A percentile compares a stretch with the other conserved stretches of the same genome.
Conservation (phyloP, 1,139 yeast species). For the Yamadazyma atlantica region DNA sequence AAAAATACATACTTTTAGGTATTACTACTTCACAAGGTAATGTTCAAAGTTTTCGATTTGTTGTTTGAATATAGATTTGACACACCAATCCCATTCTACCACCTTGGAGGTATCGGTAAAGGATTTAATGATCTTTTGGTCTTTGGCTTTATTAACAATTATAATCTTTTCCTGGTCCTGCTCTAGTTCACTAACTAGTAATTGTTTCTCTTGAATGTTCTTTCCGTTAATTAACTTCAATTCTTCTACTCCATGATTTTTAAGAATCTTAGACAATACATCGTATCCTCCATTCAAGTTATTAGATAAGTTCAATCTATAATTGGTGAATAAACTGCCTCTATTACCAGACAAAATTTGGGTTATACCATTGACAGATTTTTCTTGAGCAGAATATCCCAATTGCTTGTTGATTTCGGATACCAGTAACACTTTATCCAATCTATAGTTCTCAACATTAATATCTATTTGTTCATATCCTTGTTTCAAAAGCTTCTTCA, state of each 20-base stretch:
- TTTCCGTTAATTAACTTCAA: slow-evolving; percentile 21
- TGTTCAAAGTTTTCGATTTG: slow-evolving; percentile 26
- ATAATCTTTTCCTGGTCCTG: too few species aligned
- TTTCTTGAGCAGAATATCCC: slow-evolving; percentile 21
- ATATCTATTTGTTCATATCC: slow-evolving; percentile 22
- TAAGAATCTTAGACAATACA: slow-evolving; percentile 59
- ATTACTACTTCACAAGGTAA: slow-evolving; percentile 13
- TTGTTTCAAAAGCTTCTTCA: slow-evolving; percentile 28
- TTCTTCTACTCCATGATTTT: slow-evolving; percentile 60
- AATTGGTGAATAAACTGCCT: slow-evolving; percentile 44
- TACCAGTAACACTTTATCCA: slow-evolving; percentile 33
- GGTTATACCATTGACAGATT: slow-evolving; percentile 11
- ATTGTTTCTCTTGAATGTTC: slow-evolving; percentile 6
- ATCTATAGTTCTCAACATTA: slow-evolving; percentile 31
- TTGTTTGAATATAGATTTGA: slow-evolving; percentile 55
- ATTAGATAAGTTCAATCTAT: slow-evolving; percentile 56
- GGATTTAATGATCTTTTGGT: slow-evolving; percentile 39
- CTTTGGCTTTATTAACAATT: slow-evolving; percentile 43
- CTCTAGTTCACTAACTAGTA: slow-evolving; percentile 14
- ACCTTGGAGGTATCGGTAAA: slow-evolving; percentile 38
- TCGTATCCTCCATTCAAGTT: slow-evolving; percentile 69
- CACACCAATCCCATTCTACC: slow-evolving; percentile 73
- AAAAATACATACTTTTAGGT: neutral
- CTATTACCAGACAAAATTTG: slow-evolving; percentile 13
- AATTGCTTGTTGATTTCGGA: slow-evolving; percentile 34